phyloP scores from a whole-genome alignment of 164 flowering plant genomes.

The Akebia trifoliata region DNA sequence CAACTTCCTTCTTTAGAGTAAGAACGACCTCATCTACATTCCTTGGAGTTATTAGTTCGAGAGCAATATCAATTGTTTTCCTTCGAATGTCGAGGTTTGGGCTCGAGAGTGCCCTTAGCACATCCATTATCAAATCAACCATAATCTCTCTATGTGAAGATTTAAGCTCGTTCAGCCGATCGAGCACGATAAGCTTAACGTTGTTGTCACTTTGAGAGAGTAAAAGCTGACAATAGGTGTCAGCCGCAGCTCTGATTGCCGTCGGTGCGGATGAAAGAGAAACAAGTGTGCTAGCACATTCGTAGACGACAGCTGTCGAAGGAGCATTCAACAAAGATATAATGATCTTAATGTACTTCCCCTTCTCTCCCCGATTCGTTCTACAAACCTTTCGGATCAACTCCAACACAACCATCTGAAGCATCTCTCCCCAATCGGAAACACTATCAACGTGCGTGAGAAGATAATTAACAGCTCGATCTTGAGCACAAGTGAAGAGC shows the following conservation, averaged over 20 bases:
- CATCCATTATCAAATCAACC: slow-evolving; percentile 95
- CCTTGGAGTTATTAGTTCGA: slow-evolving; percentile 80
- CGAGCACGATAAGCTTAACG: slow-evolving; percentile 92
- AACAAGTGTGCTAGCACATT: slow-evolving; percentile 87
- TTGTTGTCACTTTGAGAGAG: slow-evolving; percentile 93
- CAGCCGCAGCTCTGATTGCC: slow-evolving; percentile 87
- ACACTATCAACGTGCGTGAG: slow-evolving; percentile 53
- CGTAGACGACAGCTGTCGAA: slow-evolving; percentile 80
- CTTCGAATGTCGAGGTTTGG: slow-evolving; percentile 80
- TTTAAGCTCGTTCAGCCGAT: slow-evolving; percentile 80
- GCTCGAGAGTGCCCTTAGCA: slow-evolving; percentile 85
- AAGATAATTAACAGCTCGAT: slow-evolving; percentile 57
- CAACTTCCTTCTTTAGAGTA: slow-evolving; percentile 87
- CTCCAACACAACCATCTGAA: slow-evolving; percentile 95
- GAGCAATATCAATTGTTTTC: slow-evolving; percentile 86
- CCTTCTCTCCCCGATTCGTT: slow-evolving; percentile 72
- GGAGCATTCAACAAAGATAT: slow-evolving; percentile 72
- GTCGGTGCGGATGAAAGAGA: slow-evolving; percentile 93
- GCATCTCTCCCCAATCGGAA: slow-evolving; percentile 75
- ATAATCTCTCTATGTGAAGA: slow-evolving; percentile 73
- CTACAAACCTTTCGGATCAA: slow-evolving; percentile 83
- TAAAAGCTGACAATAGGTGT: slow-evolving; percentile 79
- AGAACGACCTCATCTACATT: slow-evolving; percentile 89
- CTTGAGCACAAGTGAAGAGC: slow-evolving; percentile 77
- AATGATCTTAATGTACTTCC: slow-evolving; percentile 81